Evolutionary conservation across 202 grass and related monocot genomes (phyloP), one percentile per base, ranked within the genome.

Genomic region (Elaeis oleifera): DNA sequence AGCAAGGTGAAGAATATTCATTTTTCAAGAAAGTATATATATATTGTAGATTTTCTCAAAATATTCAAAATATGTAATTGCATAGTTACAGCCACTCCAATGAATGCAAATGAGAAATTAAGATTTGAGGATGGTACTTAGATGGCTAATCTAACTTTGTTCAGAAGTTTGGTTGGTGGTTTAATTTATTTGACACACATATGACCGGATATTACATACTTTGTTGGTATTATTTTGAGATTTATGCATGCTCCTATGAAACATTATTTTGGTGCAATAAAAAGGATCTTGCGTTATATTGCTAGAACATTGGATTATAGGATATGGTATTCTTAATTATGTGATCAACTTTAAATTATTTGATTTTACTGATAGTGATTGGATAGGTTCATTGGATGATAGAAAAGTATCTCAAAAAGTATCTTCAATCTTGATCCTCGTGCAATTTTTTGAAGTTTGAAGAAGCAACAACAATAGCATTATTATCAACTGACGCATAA

Each of bases 1-100:
- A 23, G 5, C 51, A 69, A 69, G 56, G 27, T 6, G 0, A 0
- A 21, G 23, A 60, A 71, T 71, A n/a, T 61, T 60, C 50, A 31
- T 71, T n/a, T 71, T 32, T 23, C 18, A 60, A 53, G 21, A 23
- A 44, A 17, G 20, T 15, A 21, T 14, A 4, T 4, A 20, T 20
- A 20, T 20, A 20, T 20, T 26, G 2, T 4, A 26, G 25, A 26
- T 3, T 11, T 23, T 1, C 5, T 21, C 25, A 26, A 26, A 4
- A 26, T 1, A 26, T 26, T 26, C 25, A 26, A 26, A 26, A 26
- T 26, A 32, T 4, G 15, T 25, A 51, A 31, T 59, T 71, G 18
- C 68, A 71, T 51, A 11, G 25, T 26, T 26, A 8, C 4, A n/a
- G 6, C 18, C 5, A 59, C 25, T 4, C 25, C 25, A 26, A 26